Evolutionary conservation across 805 yeast genomes (phyloP), one percentile per base, ranked within the genome.

Genomic region (Zygotorulaspora danielsina): DNA sequence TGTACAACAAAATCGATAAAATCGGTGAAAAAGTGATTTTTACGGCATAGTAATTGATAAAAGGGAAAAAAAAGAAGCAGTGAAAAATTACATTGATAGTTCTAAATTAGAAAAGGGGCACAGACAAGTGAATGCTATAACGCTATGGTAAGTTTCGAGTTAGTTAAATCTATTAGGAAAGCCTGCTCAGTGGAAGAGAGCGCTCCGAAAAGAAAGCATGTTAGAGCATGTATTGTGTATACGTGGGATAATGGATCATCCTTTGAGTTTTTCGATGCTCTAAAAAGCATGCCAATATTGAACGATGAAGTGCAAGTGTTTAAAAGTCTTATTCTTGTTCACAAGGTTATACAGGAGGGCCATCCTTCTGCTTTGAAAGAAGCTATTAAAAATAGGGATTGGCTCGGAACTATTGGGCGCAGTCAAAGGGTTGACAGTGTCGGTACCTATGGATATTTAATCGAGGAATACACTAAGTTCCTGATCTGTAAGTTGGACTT

Each of bases 281-380:
- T 90, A 46, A 86, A 84, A 61, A 64, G 82, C 38, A 78, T 80
- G 46, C 95, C 97, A 1, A 67, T 89, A 42, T 88, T 81, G 47
- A 44, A 42, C 41, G 90, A 85, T 54, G 95, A 87, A 49, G 74
- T 89, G 12, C 95, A 84, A 63, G 63, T 84, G 45, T 89, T 88
- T 68, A 90, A 90, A 59, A 81, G 94, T 11, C 68, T 93, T 56
- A 84, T 89, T 38, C 73, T 85, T 48, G 73, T 88, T 34, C 97
- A 90, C 55, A 89, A 90, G 55, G 90, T 93, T 5, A 66, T 90
- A n/a, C 97, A 93, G 61, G 98, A 90, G 63, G 98, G 98, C n/a
- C 97, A 90, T 60, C 87, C 87, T 10, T 74, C 85, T 19, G 79
- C 86, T 5, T 66, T 90, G 53, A 71, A 76, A 36, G 96, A 87